Evolutionary conservation across 495 filamentous ascomycete genomes (phyloP).

Genomic region (Hapsidospora chrysogenum): DNA sequence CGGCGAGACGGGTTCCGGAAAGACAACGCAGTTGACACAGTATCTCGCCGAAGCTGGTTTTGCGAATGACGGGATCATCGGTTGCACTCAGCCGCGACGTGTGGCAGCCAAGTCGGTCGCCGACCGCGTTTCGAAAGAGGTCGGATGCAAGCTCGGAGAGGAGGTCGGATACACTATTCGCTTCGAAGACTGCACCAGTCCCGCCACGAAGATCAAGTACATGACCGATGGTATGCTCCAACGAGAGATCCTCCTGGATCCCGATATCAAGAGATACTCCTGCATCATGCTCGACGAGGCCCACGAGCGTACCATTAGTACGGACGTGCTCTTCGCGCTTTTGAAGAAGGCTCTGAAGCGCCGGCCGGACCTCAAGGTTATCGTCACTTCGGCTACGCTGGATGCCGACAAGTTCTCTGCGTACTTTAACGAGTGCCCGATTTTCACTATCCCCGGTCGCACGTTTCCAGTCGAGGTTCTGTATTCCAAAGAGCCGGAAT

Average conservation of each 20-base stretch:
- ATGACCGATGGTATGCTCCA: constrained; percentile 99
- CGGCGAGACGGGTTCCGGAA: constrained; percentile 93
- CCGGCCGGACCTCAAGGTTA: constrained; percentile 76
- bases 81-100: constrained; percentile 92
- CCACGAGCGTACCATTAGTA: constrained; percentile 92
- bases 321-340: constrained; percentile 86
- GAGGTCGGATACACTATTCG: constrained; percentile 97
- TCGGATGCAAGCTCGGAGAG: constrained; percentile 75
- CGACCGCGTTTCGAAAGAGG: constrained; percentile 91
- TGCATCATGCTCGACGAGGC: constrained; percentile 98
- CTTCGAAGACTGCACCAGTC: constrained; percentile 87
- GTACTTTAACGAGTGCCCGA: constrained; percentile 89
- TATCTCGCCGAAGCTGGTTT: constrained; percentile 89
- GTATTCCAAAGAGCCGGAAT: constrained; percentile 86
- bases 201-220: constrained; percentile 91
- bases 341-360: constrained; percentile 86
- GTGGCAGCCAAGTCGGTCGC: constrained; percentile 96
- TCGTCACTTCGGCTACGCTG: constrained; percentile 89
- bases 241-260: constrained; percentile 83
- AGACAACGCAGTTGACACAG: constrained; percentile 93
- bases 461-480: constrained; percentile 92
- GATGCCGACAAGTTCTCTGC: constrained; percentile 95
- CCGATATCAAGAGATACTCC: constrained; percentile 71
- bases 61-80: constrained; percentile 78
- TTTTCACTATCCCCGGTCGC: constrained; percentile 89